Base-by-base conservation (phyloP, 345 rosid genomes). In the Eucalyptus decipiens region DNA sequence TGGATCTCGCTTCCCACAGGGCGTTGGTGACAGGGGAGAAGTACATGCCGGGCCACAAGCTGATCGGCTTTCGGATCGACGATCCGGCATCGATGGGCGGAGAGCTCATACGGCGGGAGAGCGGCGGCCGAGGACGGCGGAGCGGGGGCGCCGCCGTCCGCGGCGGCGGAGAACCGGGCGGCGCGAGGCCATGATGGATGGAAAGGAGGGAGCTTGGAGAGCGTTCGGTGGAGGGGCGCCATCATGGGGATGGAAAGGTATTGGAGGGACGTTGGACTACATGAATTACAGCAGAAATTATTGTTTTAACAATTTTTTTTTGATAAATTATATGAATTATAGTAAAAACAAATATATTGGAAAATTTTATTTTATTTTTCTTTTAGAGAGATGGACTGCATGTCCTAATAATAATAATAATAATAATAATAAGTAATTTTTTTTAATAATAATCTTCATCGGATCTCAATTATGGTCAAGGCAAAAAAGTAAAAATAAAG, bases 1-100 rank as follows among this genome's bases (percentile, higher is more conserved):
- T 91, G 9, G 97, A 92, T 91, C 98, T 93, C 18, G 98, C 98
- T 91, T 96, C 97, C 98, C 99, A 97, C 2, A 97, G 92, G 90
- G 98, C 98, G 88, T 97, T 96, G 67, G 98, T 95, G 4, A 96
- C 99, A 3, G 99, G 99, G 4, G 99, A 96, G 88, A 95, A 98
- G 91, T 97, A 97, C 97, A 96, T 96, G 87, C 98, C 97, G 72
- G 99, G 98, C 99, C 99, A 97, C 56, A 97, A 89, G 91, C 97
- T 96, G 81, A 97, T 90, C 3, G 99, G 98, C 91, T 92, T 95
- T 11, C 98, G 91, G 86, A 96, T 93, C 2, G 98, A 96, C 89
- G 97, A 95, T 23, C 98, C 97, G 11, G 99, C 99, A 37, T 96
- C 98, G 80, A 95, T 96, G 76, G 97, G 94, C 19, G 34, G 90